Evolutionary conservation across 2,329 filamentous ascomycete genomes (phyloP), one percentile per base, ranked within the genome.

Genomic region (Davidsoniella eucalypti): DNA sequence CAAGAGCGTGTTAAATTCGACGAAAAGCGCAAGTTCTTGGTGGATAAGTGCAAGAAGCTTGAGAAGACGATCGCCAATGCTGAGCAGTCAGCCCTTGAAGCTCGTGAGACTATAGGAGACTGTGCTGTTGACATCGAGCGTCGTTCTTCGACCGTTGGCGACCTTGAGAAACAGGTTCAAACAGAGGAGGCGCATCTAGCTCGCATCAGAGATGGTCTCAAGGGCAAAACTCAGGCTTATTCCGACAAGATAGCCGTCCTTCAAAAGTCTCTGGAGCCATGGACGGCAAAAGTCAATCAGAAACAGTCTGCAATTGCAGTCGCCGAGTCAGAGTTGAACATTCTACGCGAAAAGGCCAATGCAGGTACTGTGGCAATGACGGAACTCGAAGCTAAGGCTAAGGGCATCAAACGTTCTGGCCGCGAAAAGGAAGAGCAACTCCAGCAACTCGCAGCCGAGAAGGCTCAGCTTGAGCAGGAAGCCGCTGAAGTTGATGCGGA

Each of bases 1-100:
- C 94, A 96, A 61, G 92, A 96, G 61, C 81, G 82, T 18, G 92
- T 98, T 65, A 98, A 98, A 61, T 88, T 94, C 57, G 90, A 96
- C 56, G 93, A 98, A 65, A 96, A 96, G 71, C 82, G 83, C 63
- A 98, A 98, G 63, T 96, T 96, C 64, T 67, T 98, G 56, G 71
- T 76, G 2, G 82, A 82, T 60, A 98, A 98, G 68, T 82, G 85
- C 58, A 94, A 92, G 69, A 98, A 98, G 67, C 74, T 94, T 12
- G 87, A 96, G 57, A 96, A 94, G 68, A 76, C 82, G 0, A 84
- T 92, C 54, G 72, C 79, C 50, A 82, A 80, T 43, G 86, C 85
- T 53, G 84, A 85, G 55, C 80, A 82, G 52, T 78, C 82, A 5
- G 76, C 78, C 0, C 73, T 76, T 0, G 87, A 93, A 58, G 84